Evolutionary conservation across 495 filamentous ascomycete species (phyloP).

Genomic region (Penicillium verhagenii): DNA sequence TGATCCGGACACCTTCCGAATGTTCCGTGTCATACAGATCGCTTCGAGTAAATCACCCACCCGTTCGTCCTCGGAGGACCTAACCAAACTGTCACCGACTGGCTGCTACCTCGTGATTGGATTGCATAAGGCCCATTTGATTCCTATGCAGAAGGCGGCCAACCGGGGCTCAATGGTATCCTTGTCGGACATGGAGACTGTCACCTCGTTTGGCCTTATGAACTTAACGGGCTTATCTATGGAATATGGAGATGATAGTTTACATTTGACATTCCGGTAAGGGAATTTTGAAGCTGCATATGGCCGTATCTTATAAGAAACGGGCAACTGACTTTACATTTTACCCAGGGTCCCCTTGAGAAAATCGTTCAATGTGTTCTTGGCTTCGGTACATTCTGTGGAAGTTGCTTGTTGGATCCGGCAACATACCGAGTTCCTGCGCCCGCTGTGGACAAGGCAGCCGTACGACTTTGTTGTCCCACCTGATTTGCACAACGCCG

Average conservation of each 20-base stretch:
- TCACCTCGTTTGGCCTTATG: conserved; percentile 68
- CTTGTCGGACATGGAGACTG: conserved; percentile 47
- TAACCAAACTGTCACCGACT: conserved; percentile 68
- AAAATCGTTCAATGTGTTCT: conserved; percentile 59
- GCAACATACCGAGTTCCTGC: conserved; percentile 71
- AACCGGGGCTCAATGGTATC: conserved; percentile 56
- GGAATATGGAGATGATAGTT: conserved; percentile 74
- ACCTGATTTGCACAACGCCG: conserved; percentile 56
- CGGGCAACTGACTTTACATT: neutral
- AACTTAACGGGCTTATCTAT: conserved; percentile 67
- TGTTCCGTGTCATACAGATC: conserved; percentile 83
- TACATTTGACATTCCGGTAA: conserved; percentile 81
- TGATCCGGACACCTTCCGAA: conserved; percentile 65
- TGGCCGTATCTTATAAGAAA: neutral
- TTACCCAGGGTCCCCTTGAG: conserved; percentile 61
- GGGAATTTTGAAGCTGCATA: conserved; percentile 11
- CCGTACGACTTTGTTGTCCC: conserved; percentile 65
- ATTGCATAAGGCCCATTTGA: conserved; percentile 75
- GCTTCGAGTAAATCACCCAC: conserved; percentile 55
- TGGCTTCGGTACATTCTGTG: conserved; percentile 75
- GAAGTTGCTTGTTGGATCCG: conserved; percentile 75
- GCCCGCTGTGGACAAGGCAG: conserved; percentile 78
- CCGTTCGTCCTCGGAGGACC: conserved; percentile 70
- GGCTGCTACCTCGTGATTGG: conserved; percentile 86
- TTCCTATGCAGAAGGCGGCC: conserved; percentile 65